Base-by-base conservation (phyloP, 2,329 filamentous ascomycete genomes). In the Botryotinia calthae region DNA sequence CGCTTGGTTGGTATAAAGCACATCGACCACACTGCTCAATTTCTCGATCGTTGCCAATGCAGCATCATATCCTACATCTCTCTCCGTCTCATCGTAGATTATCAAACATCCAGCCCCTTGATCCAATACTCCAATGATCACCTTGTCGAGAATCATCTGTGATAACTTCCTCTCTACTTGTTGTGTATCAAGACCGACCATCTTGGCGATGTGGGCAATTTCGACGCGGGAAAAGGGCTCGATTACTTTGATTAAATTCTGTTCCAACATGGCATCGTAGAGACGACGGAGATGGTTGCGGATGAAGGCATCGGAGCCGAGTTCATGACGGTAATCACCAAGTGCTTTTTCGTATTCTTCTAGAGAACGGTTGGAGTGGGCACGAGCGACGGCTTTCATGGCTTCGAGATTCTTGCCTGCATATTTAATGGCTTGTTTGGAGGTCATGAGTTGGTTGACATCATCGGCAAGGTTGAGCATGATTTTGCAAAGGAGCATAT, bases 401-500 rank as follows among this genome's bases (percentile, higher is more conserved):
- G 96, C 96, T 84, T 99, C 96, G 76, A 99, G 90, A 81, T 94
- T 96, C 84, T 95, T 94, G 79, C 95, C 94, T 46, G 95, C 95
- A 82, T 99, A 98, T 84, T 97, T 96, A 81, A 97, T 90, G 56
- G 97, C 96, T 83, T 98, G 95, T 88, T 99, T 99, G 71, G 94
- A 97, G 44, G 92, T 90, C 90, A 99, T 94, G 78, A 99, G 89
- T 81, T 92, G 90, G 84, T 95, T 97, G 82, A 99, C 95, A 82
- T 99, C 97, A 85, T 98, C 95, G 77, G 90, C 94, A 58, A 97
- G 87, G 84, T 99, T 99, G 78, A 99, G 88, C 97, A 99, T 99
- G 83, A 99, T 96, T 87, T 99, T 99, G 90, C 96, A 98, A 51
- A 99, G 90, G 71, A 99, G 89, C 96, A 99, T 99, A 87, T 99